Conservation (phyloP, 768 basidiomycete genomes). For the Mycena galopus region DNA sequence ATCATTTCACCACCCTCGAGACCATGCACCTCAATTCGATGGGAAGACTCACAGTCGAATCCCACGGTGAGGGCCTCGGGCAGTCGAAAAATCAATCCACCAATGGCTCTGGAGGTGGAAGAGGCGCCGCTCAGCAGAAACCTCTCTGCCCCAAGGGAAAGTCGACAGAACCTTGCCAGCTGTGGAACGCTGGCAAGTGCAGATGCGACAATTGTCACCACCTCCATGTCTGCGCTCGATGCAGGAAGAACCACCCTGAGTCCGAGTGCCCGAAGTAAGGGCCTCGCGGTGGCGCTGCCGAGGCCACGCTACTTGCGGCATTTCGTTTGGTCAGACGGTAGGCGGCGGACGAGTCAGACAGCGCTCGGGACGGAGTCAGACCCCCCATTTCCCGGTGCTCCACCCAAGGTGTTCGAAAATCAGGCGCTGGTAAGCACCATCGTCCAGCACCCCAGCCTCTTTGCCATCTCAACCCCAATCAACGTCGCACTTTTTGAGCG, state of each 20-base stretch:
- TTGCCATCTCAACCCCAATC: conserved; percentile 46
- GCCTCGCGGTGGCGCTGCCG: not conserved
- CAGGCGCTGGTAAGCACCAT: not conserved
- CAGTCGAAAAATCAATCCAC: not conserved
- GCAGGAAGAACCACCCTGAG: not conserved
- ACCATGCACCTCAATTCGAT: conserved; percentile 1
- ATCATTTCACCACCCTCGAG: not conserved
- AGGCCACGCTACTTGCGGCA: not conserved
- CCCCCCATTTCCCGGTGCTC: conserved; percentile 27
- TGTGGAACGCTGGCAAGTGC: too few relatives aligned
- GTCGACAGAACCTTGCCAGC: too few relatives aligned
- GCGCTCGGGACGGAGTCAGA: conserved; percentile 1
- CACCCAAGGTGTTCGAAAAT: not conserved
- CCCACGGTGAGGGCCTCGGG: not conserved
- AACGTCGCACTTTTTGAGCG: conserved; percentile 45
- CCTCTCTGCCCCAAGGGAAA: too few relatives aligned
- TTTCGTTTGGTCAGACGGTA: not conserved
- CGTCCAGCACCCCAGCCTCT: too few relatives aligned
- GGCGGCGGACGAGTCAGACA: not conserved
- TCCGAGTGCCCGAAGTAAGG: conserved; percentile 1
- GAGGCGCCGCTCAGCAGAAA: not conserved
- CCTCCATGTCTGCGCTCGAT: conserved; percentile 5
- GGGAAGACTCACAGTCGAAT: not conserved
- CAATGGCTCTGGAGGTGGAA: not conserved
- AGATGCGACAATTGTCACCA: too few relatives aligned